These are phyloP conservation scores for Boletus fagicola DNA, from an alignment of 768 basidiomycete genomes.

Conservation along the genomic window DNA sequence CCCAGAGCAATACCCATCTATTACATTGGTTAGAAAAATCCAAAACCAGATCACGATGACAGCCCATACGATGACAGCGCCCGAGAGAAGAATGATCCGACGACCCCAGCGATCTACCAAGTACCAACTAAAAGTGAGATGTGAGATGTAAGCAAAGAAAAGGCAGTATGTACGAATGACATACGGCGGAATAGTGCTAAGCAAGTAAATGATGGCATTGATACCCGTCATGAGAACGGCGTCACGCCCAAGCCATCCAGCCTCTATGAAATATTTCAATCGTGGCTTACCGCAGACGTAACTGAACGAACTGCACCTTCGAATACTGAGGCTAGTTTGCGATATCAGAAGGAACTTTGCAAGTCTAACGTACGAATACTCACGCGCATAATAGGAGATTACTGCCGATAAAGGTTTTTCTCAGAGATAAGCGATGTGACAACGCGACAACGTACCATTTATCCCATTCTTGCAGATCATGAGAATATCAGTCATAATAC, in stretches of 20 bases:
- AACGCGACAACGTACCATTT: slow-evolving; percentile 57
- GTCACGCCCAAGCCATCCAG: slow-evolving; percentile 92
- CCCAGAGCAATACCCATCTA: slow-evolving; percentile 82
- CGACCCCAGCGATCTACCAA: slow-evolving; percentile 91
- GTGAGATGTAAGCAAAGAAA: slow-evolving; percentile 8
- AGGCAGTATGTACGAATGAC: slow-evolving; percentile 26
- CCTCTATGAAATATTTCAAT: slow-evolving; percentile 51
- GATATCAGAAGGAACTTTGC: slow-evolving; percentile 10
- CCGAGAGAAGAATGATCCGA: slow-evolving; percentile 80
- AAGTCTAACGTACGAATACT: slow-evolving; percentile 30
- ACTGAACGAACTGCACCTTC: slow-evolving; percentile 55
- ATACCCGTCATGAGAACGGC: slow-evolving; percentile 96
- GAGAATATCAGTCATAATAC: neutral
- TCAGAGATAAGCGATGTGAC: slow-evolving; percentile 8
- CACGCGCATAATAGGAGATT: slow-evolving; percentile 93
- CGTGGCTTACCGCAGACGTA: neutral
- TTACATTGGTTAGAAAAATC: slow-evolving; percentile 2
- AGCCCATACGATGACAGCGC: slow-evolving; percentile 68
- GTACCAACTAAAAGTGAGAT: slow-evolving; percentile 66
- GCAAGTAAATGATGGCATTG: slow-evolving; percentile 78
- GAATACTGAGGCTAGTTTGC: slow-evolving; percentile 72
- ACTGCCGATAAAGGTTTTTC: slow-evolving; percentile 44
- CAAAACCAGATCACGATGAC: neutral
- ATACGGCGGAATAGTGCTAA: slow-evolving; percentile 81
- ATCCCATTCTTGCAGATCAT: slow-evolving; percentile 74